Evolutionary conservation across 345 rosid genomes (phyloP), one percentile per base, ranked within the genome.

Genomic region (Mallotus nudiflorus): DNA sequence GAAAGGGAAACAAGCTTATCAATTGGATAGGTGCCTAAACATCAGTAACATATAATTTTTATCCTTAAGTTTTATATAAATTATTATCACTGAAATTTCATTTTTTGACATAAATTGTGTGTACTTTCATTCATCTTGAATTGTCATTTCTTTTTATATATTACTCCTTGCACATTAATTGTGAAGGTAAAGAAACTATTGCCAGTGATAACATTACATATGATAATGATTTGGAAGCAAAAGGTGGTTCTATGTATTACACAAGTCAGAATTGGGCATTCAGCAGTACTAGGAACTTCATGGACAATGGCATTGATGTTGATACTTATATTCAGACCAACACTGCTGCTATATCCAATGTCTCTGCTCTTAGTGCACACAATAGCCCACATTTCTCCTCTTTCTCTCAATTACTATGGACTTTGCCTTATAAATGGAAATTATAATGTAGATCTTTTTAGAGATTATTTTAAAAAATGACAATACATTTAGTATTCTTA

Each of bases 261-360:
- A 10, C 49, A 65, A 71, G 79, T 58, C 81, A 80, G 61, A 75
- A 82, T 59, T 91, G 97, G 97, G 96, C 88, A 74, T 80, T 84
- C 44, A 93, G 98, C 82, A 93, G 92, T 83, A 93, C 91, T 0
- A 96, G 98, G 59, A 85, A 88, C 85, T 93, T 89, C 86, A 79
- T 88, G 97, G 96, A 91, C 73, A 80, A 89, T 62, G 74, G 85
- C 75, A 78, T 78, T 52, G 91, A 85, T 63, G 77, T 85, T 53
- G 96, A 91, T 72, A 67, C 75, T 3, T 91, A 91, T 70, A 78
- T 65, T 0, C 62, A 72, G 65, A 78, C 64, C 16, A 93, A 89
- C 72, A 82, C 83, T 67, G 85, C 96, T 6, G 67, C 76, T 72
- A 71, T 91, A 75, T 76, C 85, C 39, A 81, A 82, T 48, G 70